phyloP scores from a whole-genome alignment of 495 filamentous ascomycete species.

The Pseudomonodictys pantanalensis region DNA sequence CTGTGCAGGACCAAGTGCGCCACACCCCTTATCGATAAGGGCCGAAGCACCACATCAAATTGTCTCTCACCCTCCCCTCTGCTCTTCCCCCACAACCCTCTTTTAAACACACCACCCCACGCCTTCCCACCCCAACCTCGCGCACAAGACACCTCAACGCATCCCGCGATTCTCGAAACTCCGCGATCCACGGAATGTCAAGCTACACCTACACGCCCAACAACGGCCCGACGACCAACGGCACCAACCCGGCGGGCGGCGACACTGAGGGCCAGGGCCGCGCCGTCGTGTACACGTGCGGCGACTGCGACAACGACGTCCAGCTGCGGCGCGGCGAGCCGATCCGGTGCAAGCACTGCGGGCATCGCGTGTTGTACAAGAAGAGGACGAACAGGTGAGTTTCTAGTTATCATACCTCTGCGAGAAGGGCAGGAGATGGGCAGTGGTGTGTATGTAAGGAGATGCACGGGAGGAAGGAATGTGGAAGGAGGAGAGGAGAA shows the following conservation, averaged over 20 bases:
- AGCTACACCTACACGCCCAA: not conserved
- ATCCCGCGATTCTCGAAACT: too few relatives aligned
- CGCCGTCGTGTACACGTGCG: conserved; percentile 81
- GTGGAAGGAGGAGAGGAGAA: not conserved
- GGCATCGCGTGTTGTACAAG: conserved; percentile 95
- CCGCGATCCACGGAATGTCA: too few relatives aligned
- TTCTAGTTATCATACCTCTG: not conserved
- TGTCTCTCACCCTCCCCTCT: conserved; percentile 4
- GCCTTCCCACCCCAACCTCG: conserved; percentile 1
- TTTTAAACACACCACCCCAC: not conserved
- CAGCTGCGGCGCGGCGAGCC: conserved; percentile 77
- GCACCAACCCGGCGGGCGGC: not conserved
- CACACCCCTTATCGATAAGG: too few relatives aligned
- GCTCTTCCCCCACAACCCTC: not conserved
- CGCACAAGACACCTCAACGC: too few relatives aligned
- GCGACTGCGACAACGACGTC: conserved; percentile 84
- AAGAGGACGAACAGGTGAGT: conserved; percentile 92
- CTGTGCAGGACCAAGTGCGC: conserved; percentile 2
- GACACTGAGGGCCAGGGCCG: not conserved
- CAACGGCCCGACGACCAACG: too few relatives aligned
- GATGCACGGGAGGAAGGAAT: not conserved
- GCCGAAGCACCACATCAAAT: too few relatives aligned
- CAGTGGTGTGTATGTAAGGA: not conserved
- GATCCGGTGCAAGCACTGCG: conserved; percentile 94
- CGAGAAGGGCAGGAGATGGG: not conserved